Percentiles rank a stretch among this genome's conserved stretches.
Evolutionary conservation across 768 basidiomycete species (phyloP).

Genomic region (Bullera alba): DNA sequence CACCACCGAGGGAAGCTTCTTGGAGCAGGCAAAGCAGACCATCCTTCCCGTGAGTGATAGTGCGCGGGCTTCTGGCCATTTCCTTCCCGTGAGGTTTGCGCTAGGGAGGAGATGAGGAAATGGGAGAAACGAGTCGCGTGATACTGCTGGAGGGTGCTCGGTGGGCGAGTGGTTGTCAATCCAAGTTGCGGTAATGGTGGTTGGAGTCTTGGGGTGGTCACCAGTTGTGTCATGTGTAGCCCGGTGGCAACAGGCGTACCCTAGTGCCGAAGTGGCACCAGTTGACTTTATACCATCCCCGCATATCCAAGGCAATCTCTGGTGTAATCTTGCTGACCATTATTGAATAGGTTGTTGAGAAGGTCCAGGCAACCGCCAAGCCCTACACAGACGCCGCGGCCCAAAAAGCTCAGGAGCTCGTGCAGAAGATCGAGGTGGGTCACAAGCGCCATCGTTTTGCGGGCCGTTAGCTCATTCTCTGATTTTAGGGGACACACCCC

Average conservation of each 20-base stretch:
- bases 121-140: no score
- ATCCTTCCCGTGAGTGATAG: background rate
- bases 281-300: constrained; percentile 5
- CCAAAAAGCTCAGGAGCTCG: constrained; percentile 35
- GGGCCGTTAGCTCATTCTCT: background rate
- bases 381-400: constrained; percentile 39
- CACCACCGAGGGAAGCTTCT: constrained; percentile 7
- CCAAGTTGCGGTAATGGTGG: no score
- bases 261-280: constrained; percentile 21
- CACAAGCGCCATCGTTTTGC: background rate
- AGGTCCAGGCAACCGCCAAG: constrained; percentile 34
- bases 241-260: background rate
- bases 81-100: no score
- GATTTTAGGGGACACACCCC: background rate
- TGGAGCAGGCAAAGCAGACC: constrained; percentile 7
- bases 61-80: background rate
- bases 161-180: no score
- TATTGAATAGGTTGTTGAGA: constrained; percentile 27
- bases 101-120: no score
- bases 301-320: no score
- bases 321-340: background rate
- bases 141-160: no score
- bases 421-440: constrained; percentile 40
- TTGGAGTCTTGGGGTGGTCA: background rate
- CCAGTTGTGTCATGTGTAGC: no score